These are phyloP conservation scores for Blastocladiella emersonii DNA, from an alignment of 371 early-diverging fungal species.

Conservation along the genomic window DNA sequence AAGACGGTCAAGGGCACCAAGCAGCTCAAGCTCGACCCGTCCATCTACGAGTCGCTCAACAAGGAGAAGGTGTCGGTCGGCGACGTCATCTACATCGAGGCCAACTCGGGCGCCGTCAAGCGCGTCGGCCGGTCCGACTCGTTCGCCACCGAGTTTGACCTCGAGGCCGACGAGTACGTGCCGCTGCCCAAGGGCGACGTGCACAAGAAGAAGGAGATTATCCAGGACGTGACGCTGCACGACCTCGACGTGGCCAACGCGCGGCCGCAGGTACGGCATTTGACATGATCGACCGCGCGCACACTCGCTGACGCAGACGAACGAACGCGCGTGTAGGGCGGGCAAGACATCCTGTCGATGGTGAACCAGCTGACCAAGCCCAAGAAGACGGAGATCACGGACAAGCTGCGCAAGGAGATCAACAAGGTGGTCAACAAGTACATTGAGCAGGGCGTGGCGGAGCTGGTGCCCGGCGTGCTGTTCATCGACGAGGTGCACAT, in stretches of 20 bases:
- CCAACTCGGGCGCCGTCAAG: constrained; percentile 94
- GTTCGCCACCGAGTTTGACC: constrained; percentile 89
- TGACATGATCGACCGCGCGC: too few relatives aligned
- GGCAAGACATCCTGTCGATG: constrained; percentile 94
- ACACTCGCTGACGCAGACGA: too few relatives aligned
- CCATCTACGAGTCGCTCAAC: constrained; percentile 90
- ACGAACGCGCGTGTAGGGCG: constrained; percentile 39
- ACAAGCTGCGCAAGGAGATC: constrained; percentile 93
- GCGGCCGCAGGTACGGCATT: constrained; percentile 49
- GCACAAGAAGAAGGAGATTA: constrained; percentile 93
- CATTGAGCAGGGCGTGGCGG: constrained; percentile 96
- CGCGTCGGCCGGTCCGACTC: constrained; percentile 92
- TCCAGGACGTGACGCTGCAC: constrained; percentile 95
- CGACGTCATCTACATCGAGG: constrained; percentile 97
- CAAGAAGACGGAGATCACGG: constrained; percentile 95
- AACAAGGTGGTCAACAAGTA: constrained; percentile 98
- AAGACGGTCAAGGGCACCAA: constrained; percentile 98
- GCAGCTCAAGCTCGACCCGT: constrained; percentile 92
- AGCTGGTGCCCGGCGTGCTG: constrained; percentile 76
- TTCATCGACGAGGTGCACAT: constrained; percentile 58
- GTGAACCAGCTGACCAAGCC: constrained; percentile 94
- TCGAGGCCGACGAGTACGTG: constrained; percentile 93
- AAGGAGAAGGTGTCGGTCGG: constrained; percentile 94
- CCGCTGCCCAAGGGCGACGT: constrained; percentile 98
- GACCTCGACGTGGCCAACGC: constrained; percentile 98